Base-by-base conservation (phyloP, 2,329 filamentous ascomycete species). In the Stemphylium vesicarium region DNA sequence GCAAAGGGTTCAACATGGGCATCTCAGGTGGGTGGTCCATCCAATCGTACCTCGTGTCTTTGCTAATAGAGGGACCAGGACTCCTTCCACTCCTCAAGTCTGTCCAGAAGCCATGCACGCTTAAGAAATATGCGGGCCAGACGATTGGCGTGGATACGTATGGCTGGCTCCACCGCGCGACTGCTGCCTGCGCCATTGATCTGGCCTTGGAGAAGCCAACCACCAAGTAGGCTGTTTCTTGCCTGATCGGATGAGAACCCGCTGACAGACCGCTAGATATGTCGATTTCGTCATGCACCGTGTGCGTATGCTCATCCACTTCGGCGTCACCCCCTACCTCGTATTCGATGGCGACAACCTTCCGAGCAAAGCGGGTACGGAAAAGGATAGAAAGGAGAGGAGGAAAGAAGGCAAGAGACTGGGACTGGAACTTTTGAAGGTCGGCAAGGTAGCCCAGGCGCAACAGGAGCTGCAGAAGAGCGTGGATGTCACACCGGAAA, bases 311-410 rank as follows among this genome's bases (percentile, higher is more conserved):
- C 86, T 96, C 53, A 85, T 92, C 59, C 90, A 96, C 77, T 97
- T 96, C 73, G 94, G 93, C 20, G 86, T 98, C 36, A 96, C 84
- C n/a, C 95, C 95, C 0, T 99, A 96, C 74, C 79, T 99, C 50
- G 90, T 99, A 32, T 99, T 99, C 73, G 95, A 99, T 77, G 95
- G 95, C 59, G 95, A 97, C 72, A 92, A 90, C 72, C 83, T 99
- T 20, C 95, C 95, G 29, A 96, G 93, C 81, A 99, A 99, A 77
- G 89, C 91, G 13, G 85, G 83, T 24, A 98, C 94, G 0, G 95
- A 99, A 73, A 83, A 85, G 29, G 88, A 90, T 12, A 85, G 95
- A 48, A 84, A 84, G n/a, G 86, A 86, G 61, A 86, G 86, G 58
- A 86, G 95, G 42, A 87, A 92, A 61, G 88, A 94, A 56, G 91